Conservation (phyloP, 345 rosid genomes). For the Schrenkiella parvula region DNA sequence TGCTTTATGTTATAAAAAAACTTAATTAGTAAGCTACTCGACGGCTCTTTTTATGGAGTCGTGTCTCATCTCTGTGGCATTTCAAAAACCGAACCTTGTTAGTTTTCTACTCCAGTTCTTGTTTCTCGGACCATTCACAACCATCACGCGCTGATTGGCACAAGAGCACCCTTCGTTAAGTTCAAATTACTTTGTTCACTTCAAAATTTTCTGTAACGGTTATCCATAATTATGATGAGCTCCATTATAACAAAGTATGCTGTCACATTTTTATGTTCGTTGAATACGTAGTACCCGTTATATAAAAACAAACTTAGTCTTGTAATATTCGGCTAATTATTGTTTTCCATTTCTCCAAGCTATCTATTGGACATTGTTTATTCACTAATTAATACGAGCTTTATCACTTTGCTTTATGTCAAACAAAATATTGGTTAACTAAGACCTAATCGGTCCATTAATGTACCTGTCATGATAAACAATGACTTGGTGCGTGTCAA, state of each 20-base stretch:
- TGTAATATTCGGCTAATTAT: background rate
- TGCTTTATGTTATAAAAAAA: too few species aligned
- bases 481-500: slow-evolving; percentile 11
- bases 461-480: slow-evolving; percentile 12
- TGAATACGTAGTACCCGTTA: background rate
- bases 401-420: slow-evolving; percentile 2
- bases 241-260: background rate
- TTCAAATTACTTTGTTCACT: background rate
- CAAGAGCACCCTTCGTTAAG: background rate
- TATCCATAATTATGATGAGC: background rate
- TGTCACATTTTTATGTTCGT: background rate
- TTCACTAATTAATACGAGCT: slow-evolving; percentile 1
- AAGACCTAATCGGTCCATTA: slow-evolving; percentile 16
- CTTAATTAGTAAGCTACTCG: too few species aligned
- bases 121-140: background rate
- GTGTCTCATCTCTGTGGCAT: background rate
- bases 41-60: background rate
- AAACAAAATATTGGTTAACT: slow-evolving; percentile 5
- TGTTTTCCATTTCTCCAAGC: background rate
- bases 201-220: background rate
- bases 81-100: background rate
- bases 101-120: background rate
- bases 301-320: background rate
- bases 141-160: background rate
- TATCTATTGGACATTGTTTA: background rate